Evolutionary conservation across 805 yeast genomes (phyloP), one percentile per base, ranked within the genome.

Genomic region (Cyberlindnera meyerae): DNA sequence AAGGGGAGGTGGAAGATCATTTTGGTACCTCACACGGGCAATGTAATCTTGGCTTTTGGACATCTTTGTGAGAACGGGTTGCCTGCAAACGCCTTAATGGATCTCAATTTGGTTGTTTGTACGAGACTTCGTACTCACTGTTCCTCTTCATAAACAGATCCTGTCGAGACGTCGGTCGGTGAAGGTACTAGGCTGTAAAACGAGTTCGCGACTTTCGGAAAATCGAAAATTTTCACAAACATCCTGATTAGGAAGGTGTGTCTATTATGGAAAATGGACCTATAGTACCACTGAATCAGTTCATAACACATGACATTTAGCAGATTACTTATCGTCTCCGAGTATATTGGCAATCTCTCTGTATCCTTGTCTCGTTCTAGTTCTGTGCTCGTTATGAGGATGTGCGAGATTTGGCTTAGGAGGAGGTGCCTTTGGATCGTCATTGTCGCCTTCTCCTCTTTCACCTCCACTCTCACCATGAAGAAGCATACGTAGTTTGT

Each of bases 1-100:
- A 17, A 90, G 82, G 8, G 97, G 97, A 2, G 96, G 89, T 6
- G 98, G 98, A 17, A 93, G 68, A 52, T 77, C 83, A 58, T 93
- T 93, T 41, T 76, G 76, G 60, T 88, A 90, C 54, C 95, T 74
- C 36, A 83, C 75, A 49, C 82, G 81, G 31, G 95, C 94, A 38
- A 83, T 77, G 53, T 79, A 83, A 39, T 82, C 89, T 55, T 82
- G 89, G 57, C 79, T 75, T 44, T 55, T 63, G 1, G 70, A 63
- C 70, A 71, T 70, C 11, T n/a, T n/a, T n/a, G n/a, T n/a, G n/a
- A n/a, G n/a, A n/a, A n/a, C n/a, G n/a, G n/a, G n/a, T n/a, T n/a
- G n/a, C n/a, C n/a, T n/a, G n/a, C n/a, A n/a, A n/a, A n/a, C n/a
- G n/a, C n/a, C n/a, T n/a, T n/a, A n/a, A 25, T 25, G 24, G 11